Evolutionary conservation across 495 filamentous ascomycete genomes (phyloP).

Genomic region (Aspergillus sparsus): DNA sequence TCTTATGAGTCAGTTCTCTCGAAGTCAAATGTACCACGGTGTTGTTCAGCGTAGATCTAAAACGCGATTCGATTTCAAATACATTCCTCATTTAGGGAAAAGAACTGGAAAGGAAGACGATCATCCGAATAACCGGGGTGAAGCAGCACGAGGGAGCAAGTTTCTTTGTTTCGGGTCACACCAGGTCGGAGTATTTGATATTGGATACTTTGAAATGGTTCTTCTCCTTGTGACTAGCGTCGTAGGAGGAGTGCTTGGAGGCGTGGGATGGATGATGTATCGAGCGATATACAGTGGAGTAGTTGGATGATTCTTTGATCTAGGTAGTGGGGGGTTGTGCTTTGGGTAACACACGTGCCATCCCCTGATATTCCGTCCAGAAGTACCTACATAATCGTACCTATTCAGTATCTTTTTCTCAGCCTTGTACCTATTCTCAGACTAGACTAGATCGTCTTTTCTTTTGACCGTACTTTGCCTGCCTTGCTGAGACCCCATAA

Average conservation of each 20-base stretch:
- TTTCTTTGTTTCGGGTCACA: neutral
- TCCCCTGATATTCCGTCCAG: too few species aligned
- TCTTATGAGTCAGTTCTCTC: conserved; percentile 4
- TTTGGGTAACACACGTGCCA: too few species aligned
- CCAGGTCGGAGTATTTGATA: neutral
- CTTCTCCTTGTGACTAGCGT: conserved; percentile 4
- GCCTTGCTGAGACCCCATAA: too few species aligned
- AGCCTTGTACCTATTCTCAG: too few species aligned
- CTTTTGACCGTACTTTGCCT: too few species aligned
- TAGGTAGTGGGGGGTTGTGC: too few species aligned
- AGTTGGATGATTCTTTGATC: too few species aligned
- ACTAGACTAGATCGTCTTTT: too few species aligned
- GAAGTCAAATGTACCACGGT: conserved; percentile 16
- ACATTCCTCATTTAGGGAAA: conserved; percentile 44
- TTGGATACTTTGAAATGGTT: conserved; percentile 10
- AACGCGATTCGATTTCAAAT: conserved; percentile 47
- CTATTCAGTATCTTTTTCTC: too few species aligned
- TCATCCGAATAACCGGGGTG: neutral
- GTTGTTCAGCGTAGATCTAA: conserved; percentile 16
- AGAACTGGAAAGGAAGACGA: conserved; percentile 40
- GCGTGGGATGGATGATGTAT: neutral
- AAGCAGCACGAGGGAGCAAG: neutral
- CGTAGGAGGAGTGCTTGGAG: neutral
- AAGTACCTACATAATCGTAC: too few species aligned
- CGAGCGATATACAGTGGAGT: neutral